These are phyloP conservation scores for Iberis pinnata DNA, from an alignment of 345 rosid species.

Conservation along the genomic window DNA sequence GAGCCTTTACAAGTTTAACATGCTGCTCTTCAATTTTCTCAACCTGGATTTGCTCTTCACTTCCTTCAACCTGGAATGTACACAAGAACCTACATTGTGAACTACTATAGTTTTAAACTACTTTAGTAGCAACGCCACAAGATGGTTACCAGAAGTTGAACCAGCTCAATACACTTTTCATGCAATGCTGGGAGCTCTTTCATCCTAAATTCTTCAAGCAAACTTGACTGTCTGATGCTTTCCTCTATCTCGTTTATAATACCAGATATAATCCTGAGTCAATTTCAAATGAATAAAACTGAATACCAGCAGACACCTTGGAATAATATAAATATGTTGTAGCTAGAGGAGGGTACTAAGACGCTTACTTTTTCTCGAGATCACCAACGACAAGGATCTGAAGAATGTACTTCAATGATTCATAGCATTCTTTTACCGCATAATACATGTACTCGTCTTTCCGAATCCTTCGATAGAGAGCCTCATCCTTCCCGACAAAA, in stretches of 20 bases:
- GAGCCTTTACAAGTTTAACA: conserved; percentile 60
- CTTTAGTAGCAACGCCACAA: conserved; percentile 15
- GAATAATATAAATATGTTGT: conserved; percentile 7
- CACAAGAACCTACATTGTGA: conserved; percentile 4
- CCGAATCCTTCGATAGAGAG: conserved; percentile 58
- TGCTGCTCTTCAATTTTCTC: conserved; percentile 53
- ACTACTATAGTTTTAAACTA: no score
- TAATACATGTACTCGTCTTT: conserved; percentile 81
- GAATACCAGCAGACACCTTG: conserved; percentile 11
- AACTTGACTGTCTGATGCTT: conserved; percentile 57
- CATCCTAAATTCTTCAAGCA: conserved; percentile 71
- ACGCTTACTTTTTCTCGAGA: conserved; percentile 65
- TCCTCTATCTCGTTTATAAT: conserved; percentile 62
- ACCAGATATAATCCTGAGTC: conserved; percentile 50
- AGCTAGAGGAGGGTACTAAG: not conserved
- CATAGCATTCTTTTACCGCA: conserved; percentile 82
- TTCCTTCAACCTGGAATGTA: conserved; percentile 28
- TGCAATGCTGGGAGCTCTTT: conserved; percentile 58
- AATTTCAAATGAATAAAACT: not conserved
- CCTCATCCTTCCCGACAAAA: conserved; percentile 58
- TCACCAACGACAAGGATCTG: conserved; percentile 73
- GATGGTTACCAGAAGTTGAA: conserved; percentile 73
- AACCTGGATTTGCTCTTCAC: conserved; percentile 34
- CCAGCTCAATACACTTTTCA: conserved; percentile 53
- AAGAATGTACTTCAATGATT: conserved; percentile 74